phyloP scores from a whole-genome alignment of 805 yeast genomes.

The Starmera quercuum region DNA sequence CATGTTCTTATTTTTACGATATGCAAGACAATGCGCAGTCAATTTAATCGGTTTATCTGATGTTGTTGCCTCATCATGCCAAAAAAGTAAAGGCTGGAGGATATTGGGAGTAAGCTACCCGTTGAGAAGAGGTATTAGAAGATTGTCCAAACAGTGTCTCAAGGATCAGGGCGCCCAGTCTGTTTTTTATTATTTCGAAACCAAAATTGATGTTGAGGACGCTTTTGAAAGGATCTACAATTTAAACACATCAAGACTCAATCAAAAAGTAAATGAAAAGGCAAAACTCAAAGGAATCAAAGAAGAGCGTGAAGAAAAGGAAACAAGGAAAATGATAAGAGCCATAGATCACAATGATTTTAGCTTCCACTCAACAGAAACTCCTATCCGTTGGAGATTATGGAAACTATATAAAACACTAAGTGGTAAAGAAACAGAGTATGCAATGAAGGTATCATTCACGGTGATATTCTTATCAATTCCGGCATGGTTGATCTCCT shows the following conservation, averaged over 20 bases:
- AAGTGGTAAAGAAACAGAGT: conserved; percentile 31
- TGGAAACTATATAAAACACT: conserved; percentile 30
- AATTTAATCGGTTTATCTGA: conserved; percentile 21
- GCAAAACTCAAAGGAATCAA: conserved; percentile 1
- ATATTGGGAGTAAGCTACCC: conserved; percentile 33
- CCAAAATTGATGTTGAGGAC: conserved; percentile 37
- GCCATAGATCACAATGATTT: conserved; percentile 37
- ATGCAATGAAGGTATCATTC: conserved; percentile 34
- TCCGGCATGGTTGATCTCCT: conserved; percentile 35
- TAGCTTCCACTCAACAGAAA: conserved; percentile 29
- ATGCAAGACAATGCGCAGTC: conserved; percentile 33
- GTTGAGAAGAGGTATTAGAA: conserved; percentile 28
- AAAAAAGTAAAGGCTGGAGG: conserved; percentile 23
- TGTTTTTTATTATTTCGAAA: conserved; percentile 33
- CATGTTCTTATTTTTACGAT: conserved; percentile 32
- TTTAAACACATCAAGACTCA: conserved; percentile 33
- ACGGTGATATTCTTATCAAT: conserved; percentile 29
- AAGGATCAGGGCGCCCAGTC: conserved; percentile 40
- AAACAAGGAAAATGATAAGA: conserved; percentile 15
- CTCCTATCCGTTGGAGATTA: conserved; percentile 26
- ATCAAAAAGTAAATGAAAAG: conserved; percentile 7
- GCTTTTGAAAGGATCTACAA: conserved; percentile 37
- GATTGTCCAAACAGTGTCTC: conserved; percentile 34
- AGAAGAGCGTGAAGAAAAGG: conserved; percentile 2
- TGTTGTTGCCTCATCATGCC: conserved; percentile 17